Evolutionary conservation across 306 rosid genomes (phyloP), one percentile per base, ranked within the genome.

Genomic region (Begonia masoniana): DNA sequence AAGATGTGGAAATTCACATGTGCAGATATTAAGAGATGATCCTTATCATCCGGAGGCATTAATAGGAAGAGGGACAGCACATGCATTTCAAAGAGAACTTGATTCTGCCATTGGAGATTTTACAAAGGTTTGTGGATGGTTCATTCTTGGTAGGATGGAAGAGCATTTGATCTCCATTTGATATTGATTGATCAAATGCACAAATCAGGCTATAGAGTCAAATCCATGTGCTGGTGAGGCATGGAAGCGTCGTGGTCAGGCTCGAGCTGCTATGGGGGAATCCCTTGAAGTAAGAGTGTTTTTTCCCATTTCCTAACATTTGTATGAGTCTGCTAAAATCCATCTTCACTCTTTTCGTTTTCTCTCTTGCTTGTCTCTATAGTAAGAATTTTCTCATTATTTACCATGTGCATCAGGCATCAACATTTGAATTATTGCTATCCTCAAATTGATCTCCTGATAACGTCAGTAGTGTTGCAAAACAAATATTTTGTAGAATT

Each of bases 161-260:
- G 14, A 42, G 49, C 15, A 10, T 45, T 10, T n/a, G n/a, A n/a
- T n/a, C n/a, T n/a, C n/a, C n/a, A n/a, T n/a, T n/a, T 45, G 49
- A 45, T 45, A 45, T 45, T 45, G 3, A 45, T 45, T 10, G 13
- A 45, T 10, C 49, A 11, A 45, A 45, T 45, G 59, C 61, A 58
- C 68, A 46, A 76, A 50, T 62, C 68, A 91, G 99, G 99, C 96
- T 62, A 71, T 91, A 71, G 80, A 86, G 71, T 77, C 79, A 57
- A 91, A 91, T 76, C 84, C 92, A 41, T 67, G 71, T 24, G 96
- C 96, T 59, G 80, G 88, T 51, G 99, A 91, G 76, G 99, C 96
- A 64, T 91, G 99, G 99, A 91, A 91, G 65, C 78, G 99, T 66
- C 86, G 99, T 75, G 99, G 99, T 69, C 99, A 91, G 71, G 99